These are phyloP conservation scores for Suillus spraguei DNA, from an alignment of 768 basidiomycete genomes.

Conservation along the genomic window DNA sequence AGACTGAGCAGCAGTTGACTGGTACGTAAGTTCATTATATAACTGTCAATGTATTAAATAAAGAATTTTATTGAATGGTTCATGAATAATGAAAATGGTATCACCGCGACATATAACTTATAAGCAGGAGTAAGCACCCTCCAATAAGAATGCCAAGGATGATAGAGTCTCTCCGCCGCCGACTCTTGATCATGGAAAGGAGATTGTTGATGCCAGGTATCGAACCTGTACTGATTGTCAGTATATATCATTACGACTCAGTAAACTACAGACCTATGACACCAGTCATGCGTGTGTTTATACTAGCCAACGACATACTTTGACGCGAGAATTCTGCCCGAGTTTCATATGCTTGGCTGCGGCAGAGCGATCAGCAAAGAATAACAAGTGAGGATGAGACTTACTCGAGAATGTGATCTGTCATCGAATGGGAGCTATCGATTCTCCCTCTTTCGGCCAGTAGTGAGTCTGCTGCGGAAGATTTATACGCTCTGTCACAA, in stretches of 20 bases:
- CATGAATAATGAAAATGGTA: conserved; percentile 8
- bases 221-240: conserved; percentile 51
- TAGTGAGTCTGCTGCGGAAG: conserved; percentile 83
- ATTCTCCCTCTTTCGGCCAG: conserved; percentile 87
- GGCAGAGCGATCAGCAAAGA: conserved; percentile 9
- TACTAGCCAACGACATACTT: conserved; percentile 68
- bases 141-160: conserved; percentile 90
- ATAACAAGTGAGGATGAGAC: conserved; percentile 27
- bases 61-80: not conserved
- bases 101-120: conserved; percentile 49
- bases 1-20: not conserved
- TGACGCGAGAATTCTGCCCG: conserved; percentile 91
- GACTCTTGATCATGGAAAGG: conserved; percentile 88
- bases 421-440: conserved; percentile 93
- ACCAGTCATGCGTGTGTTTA: conserved; percentile 82
- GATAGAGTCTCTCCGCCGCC: conserved; percentile 86
- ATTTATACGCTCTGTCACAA: conserved; percentile 78
- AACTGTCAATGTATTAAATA: conserved; percentile 5
- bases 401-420: conserved; percentile 87
- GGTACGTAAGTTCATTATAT: conserved; percentile 1
- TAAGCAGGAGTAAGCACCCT: conserved; percentile 67
- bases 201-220: conserved; percentile 96
- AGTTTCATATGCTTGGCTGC: conserved; percentile 96
- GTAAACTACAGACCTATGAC: conserved; percentile 66
- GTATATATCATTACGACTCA: not conserved